phyloP scores from a whole-genome alignment of 176 grass and related monocot genomes.

The Melocanna baccifera region DNA sequence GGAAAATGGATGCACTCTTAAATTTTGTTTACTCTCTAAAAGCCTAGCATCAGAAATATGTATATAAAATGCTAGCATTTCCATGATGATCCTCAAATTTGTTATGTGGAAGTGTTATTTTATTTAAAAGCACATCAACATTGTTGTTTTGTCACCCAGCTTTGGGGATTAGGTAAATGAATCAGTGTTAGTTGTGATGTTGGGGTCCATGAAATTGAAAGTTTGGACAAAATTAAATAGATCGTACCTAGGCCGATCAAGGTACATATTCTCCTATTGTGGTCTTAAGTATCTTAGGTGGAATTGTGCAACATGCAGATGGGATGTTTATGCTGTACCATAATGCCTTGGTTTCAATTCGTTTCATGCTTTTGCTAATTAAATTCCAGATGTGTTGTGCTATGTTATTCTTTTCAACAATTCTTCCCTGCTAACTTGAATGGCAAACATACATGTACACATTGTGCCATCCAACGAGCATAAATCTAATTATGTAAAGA shows the following conservation, averaged over 20 bases:
- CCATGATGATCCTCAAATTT: neutral
- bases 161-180: slow-evolving; percentile 45
- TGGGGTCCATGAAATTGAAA: slow-evolving; percentile 33
- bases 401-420: neutral
- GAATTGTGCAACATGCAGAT: neutral
- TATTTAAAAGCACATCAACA: slow-evolving; percentile 13
- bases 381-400: neutral
- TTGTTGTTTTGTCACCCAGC: neutral
- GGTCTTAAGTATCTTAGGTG: neutral
- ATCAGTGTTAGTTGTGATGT: slow-evolving; percentile 33
- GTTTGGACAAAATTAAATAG: slow-evolving; percentile 34
- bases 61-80: neutral
- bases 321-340: neutral
- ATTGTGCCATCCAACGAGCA: neutral
- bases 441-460: neutral
- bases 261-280: neutral
- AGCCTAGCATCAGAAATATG: neutral
- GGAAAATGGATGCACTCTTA: neutral
- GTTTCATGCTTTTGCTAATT: neutral
- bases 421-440: neutral
- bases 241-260: neutral
- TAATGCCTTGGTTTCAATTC: neutral
- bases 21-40: neutral
- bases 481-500: neutral
- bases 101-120: slow-evolving; percentile 3